Conservation (phyloP, 192 early-diverging fungal species). For the Geranomyces michiganensis region DNA sequence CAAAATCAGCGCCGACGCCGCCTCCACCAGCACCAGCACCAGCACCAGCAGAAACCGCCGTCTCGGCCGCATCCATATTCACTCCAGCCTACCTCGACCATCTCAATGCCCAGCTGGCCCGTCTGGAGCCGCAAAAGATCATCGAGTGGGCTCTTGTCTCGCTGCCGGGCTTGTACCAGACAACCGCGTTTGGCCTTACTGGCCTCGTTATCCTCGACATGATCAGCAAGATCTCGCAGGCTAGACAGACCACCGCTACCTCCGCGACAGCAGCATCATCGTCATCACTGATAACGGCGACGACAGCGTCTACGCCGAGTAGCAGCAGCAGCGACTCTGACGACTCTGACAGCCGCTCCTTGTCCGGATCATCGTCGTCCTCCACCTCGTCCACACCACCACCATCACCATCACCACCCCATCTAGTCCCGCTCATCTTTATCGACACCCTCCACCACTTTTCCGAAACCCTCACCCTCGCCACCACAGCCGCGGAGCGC, state of each 20-base stretch:
- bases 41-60: not conserved
- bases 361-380: not conserved
- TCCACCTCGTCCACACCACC: not conserved
- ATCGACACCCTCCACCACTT: conserved; percentile 97
- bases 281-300: not conserved
- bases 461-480: conserved; percentile 84
- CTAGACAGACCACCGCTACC: not conserved
- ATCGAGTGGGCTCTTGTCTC: conserved; percentile 85
- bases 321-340: no score
- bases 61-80: conserved; percentile 39
- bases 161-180: conserved; percentile 83
- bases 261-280: not conserved
- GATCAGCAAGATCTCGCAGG: conserved; percentile 64
- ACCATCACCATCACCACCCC: conserved; percentile 15
- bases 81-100: conserved; percentile 66
- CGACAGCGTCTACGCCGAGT: not conserved
- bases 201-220: conserved; percentile 89
- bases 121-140: conserved; percentile 74
- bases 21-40: not conserved
- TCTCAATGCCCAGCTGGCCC: conserved; percentile 74
- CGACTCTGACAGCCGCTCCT: no score
- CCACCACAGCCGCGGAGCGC: conserved; percentile 62
- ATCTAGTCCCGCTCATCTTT: conserved; percentile 84
- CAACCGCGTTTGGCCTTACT: conserved; percentile 92
- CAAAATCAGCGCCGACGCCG: no score